These are phyloP conservation scores for Flaveria brownii DNA, from an alignment of 129 eudicot genomes.

Conservation along the genomic window DNA sequence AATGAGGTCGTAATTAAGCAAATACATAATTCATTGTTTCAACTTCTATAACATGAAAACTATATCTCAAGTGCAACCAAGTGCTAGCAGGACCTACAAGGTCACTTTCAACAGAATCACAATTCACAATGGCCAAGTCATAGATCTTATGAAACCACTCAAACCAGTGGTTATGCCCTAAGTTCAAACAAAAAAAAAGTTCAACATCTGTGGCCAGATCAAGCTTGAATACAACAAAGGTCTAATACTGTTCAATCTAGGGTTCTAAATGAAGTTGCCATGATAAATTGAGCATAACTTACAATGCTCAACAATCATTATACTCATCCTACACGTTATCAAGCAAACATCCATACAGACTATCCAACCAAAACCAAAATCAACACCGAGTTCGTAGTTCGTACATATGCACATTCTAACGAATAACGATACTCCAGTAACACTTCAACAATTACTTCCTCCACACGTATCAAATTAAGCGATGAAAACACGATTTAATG, in stretches of 20 bases:
- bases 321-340: neutral
- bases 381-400: neutral
- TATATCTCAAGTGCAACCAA: too few relatives aligned
- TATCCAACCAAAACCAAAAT: neutral
- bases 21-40: neutral
- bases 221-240: neutral
- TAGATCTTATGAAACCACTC: neutral
- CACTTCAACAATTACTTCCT: neutral
- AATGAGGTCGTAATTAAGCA: neutral
- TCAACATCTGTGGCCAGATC: neutral
- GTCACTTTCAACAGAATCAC: conserved; percentile 5
- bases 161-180: neutral
- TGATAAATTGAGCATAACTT: neutral
- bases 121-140: neutral
- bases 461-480: neutral
- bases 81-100: neutral
- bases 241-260: conserved; percentile 6
- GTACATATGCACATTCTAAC: neutral
- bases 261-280: conserved; percentile 11
- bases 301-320: neutral
- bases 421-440: neutral
- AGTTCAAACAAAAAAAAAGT: neutral
- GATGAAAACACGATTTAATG: neutral
- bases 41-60: conserved; percentile 5
- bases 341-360: neutral